A percentile compares a stretch with the other conserved stretches of the same genome.
These are phyloP conservation scores for Globisporangium spinosum DNA, from an alignment of 352 stramenopile genomes.

Conservation along the genomic window DNA sequence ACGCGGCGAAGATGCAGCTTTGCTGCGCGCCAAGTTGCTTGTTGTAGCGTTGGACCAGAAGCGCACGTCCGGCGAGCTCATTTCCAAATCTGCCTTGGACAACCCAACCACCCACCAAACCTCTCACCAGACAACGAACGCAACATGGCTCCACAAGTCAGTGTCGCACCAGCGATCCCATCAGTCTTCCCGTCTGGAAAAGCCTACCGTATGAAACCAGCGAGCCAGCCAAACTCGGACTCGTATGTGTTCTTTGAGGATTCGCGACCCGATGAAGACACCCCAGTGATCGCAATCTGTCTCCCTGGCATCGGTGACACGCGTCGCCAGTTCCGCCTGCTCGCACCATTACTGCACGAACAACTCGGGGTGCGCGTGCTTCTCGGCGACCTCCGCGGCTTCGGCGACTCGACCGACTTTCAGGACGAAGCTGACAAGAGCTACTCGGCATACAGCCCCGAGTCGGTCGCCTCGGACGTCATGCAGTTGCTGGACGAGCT, in stretches of 20 bases:
- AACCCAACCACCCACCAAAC: not conserved
- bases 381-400: conserved; percentile 39
- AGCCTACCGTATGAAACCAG: conserved; percentile 20
- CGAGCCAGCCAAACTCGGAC: not conserved
- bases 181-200: conserved; percentile 25
- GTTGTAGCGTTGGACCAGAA: not conserved
- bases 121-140: not conserved
- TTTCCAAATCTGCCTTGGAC: not conserved
- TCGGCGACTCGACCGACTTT: conserved; percentile 37
- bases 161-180: not conserved
- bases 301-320: conserved; percentile 41
- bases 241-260: conserved; percentile 37
- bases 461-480: conserved; percentile 29
- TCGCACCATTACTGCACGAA: conserved; percentile 37
- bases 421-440: not conserved
- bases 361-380: conserved; percentile 29
- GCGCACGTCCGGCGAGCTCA: not conserved
- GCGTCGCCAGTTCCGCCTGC: conserved; percentile 34
- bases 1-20: not conserved
- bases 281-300: conserved; percentile 28
- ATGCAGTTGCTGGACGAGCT: conserved; percentile 26
- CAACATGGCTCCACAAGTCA: conserved; percentile 3
- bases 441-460: conserved; percentile 30
- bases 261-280: conserved; percentile 22
- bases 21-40: not conserved